These are phyloP conservation scores for Linnemannia exigua DNA, from an alignment of 192 early-diverging fungal species.

Conservation along the genomic window DNA sequence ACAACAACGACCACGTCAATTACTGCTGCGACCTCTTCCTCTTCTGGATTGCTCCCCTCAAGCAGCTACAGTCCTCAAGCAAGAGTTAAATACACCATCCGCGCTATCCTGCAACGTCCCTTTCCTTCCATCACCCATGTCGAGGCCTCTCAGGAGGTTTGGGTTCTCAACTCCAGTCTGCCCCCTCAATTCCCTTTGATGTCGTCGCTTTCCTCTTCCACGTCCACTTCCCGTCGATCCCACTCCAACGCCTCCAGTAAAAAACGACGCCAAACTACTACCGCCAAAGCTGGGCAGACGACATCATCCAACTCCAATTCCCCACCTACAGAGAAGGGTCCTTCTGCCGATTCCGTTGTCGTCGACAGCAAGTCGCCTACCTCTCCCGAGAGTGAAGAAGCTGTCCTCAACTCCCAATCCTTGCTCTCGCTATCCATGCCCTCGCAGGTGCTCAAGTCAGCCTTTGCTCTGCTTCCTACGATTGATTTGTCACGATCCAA, in stretches of 20 bases:
- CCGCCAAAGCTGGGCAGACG: not conserved
- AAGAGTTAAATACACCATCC: conserved; percentile 39
- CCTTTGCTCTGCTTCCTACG: conserved; percentile 23
- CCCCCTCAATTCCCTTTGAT: not conserved
- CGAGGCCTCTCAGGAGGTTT: conserved; percentile 46
- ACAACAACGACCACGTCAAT: not conserved
- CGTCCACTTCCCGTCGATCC: not conserved
- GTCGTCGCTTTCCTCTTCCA: not conserved
- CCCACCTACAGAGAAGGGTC: not conserved
- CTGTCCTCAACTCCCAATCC: not conserved
- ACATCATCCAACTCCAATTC: conserved; percentile 5
- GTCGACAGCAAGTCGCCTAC: not conserved
- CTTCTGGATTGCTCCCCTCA: conserved; percentile 25
- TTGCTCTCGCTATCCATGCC: conserved; percentile 26
- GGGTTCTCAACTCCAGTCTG: conserved; percentile 42
- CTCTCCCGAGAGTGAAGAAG: not conserved
- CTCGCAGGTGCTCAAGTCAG: conserved; percentile 32
- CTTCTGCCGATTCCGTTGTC: not conserved
- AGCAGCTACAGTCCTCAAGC: conserved; percentile 38
- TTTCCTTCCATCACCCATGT: conserved; percentile 40
- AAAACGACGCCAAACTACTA: conserved; percentile 2
- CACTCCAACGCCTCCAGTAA: not conserved
- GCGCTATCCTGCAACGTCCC: conserved; percentile 43
- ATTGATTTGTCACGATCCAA: conserved; percentile 29
- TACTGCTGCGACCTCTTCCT: not conserved